Conservation (phyloP, 208 protist genomes). For the Willaertia magna region DNA sequence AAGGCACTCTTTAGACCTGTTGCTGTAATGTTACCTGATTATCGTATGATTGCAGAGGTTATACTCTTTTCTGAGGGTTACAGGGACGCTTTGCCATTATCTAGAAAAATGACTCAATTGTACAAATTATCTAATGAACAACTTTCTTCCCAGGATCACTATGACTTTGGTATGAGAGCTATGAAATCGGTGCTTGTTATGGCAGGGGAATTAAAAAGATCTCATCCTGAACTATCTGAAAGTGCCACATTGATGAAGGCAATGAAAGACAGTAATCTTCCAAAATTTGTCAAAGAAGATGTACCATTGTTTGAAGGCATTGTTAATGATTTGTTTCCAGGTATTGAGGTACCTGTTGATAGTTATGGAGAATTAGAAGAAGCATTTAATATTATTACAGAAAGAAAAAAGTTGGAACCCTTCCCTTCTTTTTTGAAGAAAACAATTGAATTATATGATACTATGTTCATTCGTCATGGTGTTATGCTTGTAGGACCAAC, state of each 20-base stretch:
- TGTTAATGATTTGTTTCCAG: slow-evolving; percentile 95
- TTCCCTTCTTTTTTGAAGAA: slow-evolving; percentile 75
- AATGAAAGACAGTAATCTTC: slow-evolving; percentile 91
- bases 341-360: slow-evolving; percentile 72
- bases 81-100: slow-evolving; percentile 77
- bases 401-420: slow-evolving; percentile 56
- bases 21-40: slow-evolving; percentile 94
- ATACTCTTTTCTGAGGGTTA: slow-evolving; percentile 94
- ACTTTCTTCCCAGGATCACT: slow-evolving; percentile 89
- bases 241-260: slow-evolving; percentile 91
- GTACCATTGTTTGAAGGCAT: slow-evolving; percentile 93
- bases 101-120: slow-evolving; percentile 91
- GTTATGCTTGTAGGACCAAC: slow-evolving; percentile 97
- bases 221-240: slow-evolving; percentile 83
- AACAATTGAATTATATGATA: slow-evolving; percentile 93
- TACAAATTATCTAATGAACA: slow-evolving; percentile 96
- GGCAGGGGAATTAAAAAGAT: slow-evolving; percentile 89
- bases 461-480: slow-evolving; percentile 87
- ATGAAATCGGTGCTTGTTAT: slow-evolving; percentile 96
- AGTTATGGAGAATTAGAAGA: slow-evolving; percentile 75
- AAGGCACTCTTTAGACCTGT: slow-evolving; percentile 94
- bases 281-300: slow-evolving; percentile 97
- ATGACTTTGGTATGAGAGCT: slow-evolving; percentile 96
- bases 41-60: slow-evolving; percentile 93
- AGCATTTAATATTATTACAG: slow-evolving; percentile 42